Percentiles rank a stretch among this genome's conserved stretches.
Evolutionary conservation across 2,329 filamentous ascomycete species (phyloP).

Genomic region (Pseudocercospora macadamiae): DNA sequence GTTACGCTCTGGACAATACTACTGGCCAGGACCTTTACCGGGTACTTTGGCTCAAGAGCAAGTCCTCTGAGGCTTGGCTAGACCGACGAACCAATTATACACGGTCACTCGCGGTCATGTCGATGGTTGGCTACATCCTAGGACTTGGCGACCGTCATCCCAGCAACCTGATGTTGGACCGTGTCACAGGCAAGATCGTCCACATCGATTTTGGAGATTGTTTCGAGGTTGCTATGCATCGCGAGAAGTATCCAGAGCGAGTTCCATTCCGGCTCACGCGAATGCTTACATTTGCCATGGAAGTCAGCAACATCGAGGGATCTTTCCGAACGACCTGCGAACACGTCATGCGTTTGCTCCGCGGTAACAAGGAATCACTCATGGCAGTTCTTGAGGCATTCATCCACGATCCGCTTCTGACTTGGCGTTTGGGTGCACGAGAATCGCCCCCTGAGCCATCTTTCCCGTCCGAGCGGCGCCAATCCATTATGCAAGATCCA

Average conservation of each 20-base stretch:
- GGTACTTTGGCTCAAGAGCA: constrained; percentile 97
- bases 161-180: constrained; percentile 96
- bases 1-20: constrained; percentile 98
- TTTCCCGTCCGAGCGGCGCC: constrained; percentile 63
- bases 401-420: constrained; percentile 98
- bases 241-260: constrained; percentile 96
- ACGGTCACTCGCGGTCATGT: constrained; percentile 96
- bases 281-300: constrained; percentile 99
- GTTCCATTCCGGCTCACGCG: constrained; percentile 97
- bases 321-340: constrained; percentile 98
- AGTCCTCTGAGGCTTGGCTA: constrained; percentile 96
- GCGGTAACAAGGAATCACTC: constrained; percentile 96
- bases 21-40: constrained; percentile 98
- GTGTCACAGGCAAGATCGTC: constrained; percentile 92
- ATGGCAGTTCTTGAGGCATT: constrained; percentile 99
- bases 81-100: constrained; percentile 99
- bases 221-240: constrained; percentile 99
- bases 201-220: constrained; percentile 99
- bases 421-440: constrained; percentile 78
- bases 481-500: constrained; percentile 59
- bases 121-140: constrained; percentile 99
- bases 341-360: constrained; percentile 94
- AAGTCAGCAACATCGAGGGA: constrained; percentile 99
- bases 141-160: constrained; percentile 95
- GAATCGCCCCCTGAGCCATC: constrained; percentile 63